Percentiles rank a stretch among this genome's conserved stretches.
Conservation (phyloP, 768 basidiomycete genomes). For the Amanita molliuscula region DNA sequence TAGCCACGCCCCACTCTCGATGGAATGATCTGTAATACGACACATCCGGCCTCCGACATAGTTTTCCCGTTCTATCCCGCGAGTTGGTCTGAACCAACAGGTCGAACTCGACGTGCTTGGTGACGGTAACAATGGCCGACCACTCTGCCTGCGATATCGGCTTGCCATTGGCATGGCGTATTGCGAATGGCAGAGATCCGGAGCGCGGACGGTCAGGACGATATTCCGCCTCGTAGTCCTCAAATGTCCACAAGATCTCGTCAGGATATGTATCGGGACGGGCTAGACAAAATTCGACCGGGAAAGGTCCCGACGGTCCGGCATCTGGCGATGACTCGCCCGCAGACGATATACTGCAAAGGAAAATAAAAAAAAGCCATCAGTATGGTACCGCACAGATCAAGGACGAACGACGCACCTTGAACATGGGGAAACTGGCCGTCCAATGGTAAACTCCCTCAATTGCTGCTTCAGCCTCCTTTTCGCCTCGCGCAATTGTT, state of each 20-base stretch:
- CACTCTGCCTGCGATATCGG: neutral
- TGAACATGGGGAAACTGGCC: conserved; percentile 1
- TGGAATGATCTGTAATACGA: neutral
- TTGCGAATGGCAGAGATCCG: neutral
- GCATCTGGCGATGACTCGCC: neutral
- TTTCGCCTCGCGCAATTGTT: conserved; percentile 1
- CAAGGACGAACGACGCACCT: neutral
- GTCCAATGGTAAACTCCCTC: conserved; percentile 3
- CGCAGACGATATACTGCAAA: neutral
- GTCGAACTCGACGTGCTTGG: neutral
- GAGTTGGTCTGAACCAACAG: neutral
- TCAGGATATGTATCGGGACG: neutral
- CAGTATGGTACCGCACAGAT: neutral
- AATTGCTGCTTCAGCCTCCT: neutral
- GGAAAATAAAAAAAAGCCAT: neutral
- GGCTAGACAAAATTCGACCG: neutral
- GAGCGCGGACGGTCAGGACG: neutral
- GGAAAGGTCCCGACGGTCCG: neutral
- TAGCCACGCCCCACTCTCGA: neutral
- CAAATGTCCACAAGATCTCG: neutral
- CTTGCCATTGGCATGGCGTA: neutral
- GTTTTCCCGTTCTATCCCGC: neutral
- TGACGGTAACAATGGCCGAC: neutral
- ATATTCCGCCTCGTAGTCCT: neutral
- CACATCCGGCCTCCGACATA: neutral